phyloP scores from a whole-genome alignment of 2,329 filamentous ascomycete genomes.

The Tolypocladium album region DNA sequence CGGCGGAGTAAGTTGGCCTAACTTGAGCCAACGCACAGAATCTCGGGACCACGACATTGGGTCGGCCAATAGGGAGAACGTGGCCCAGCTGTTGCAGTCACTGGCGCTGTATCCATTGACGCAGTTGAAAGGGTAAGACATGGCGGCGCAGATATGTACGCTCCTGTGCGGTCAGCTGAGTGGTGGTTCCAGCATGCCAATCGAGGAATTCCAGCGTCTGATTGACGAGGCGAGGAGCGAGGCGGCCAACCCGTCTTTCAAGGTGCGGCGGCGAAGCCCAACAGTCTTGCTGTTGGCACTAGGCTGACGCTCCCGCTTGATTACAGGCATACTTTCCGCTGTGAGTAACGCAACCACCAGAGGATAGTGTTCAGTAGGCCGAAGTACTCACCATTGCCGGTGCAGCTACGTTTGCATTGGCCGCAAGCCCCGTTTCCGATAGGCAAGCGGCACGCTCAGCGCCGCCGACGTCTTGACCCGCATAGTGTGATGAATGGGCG shows the following conservation, averaged over 20 bases:
- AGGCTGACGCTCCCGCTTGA: background rate
- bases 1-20: background rate
- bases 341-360: conserved; percentile 27
- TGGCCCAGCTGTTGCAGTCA: conserved; percentile 43
- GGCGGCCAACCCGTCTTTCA: conserved; percentile 41
- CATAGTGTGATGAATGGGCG: background rate
- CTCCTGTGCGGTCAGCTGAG: background rate
- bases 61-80: conserved; percentile 39
- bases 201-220: conserved; percentile 45
- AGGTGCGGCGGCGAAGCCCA: conserved; percentile 28
- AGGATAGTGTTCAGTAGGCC: background rate
- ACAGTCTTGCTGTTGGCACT: background rate
- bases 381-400: background rate
- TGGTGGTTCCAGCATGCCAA: conserved; percentile 35
- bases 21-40: conserved; percentile 23
- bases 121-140: conserved; percentile 32
- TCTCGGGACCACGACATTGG: conserved; percentile 43
- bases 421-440: conserved; percentile 33
- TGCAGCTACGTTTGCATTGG: conserved; percentile 52
- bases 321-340: conserved; percentile 49
- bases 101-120: conserved; percentile 47
- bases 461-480: background rate
- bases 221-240: conserved; percentile 44
- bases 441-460: background rate
- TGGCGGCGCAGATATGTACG: background rate